Evolutionary conservation across 495 filamentous ascomycete species (phyloP).

Genomic region (Paragyromitra xinjiangensis): DNA sequence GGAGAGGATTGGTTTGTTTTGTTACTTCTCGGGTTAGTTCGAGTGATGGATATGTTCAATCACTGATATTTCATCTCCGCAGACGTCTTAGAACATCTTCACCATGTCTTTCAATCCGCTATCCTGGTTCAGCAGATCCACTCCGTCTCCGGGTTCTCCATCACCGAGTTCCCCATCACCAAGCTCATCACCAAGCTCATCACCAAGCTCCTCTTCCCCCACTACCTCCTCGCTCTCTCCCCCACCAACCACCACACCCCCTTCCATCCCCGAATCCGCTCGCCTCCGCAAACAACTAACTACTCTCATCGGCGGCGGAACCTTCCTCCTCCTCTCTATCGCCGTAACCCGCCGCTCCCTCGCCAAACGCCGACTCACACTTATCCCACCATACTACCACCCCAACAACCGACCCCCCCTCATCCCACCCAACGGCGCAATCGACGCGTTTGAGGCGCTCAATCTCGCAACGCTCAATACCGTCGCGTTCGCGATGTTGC

Average conservation of each 20-base stretch:
- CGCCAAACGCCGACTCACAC: constrained; percentile 59
- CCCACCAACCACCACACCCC: not conserved
- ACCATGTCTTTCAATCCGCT: constrained; percentile 42
- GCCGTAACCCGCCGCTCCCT: constrained; percentile 70
- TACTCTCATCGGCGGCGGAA: constrained; percentile 68
- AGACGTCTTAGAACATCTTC: not conserved
- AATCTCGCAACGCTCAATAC: constrained; percentile 74
- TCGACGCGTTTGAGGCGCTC: constrained; percentile 72
- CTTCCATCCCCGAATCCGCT: constrained; percentile 28
- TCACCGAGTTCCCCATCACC: not conserved
- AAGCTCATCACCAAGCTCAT: constrained; percentile 4
- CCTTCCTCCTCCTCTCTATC: constrained; percentile 70
- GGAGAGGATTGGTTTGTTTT: not conserved
- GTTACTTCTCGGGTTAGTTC: not conserved
- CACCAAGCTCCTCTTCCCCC: constrained; percentile 34
- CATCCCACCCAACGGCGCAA: constrained; percentile 61
- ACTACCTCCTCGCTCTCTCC: constrained; percentile 44
- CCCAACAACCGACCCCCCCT: constrained; percentile 55
- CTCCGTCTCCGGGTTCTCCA: too few relatives aligned
- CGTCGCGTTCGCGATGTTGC: constrained; percentile 66
- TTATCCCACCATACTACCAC: constrained; percentile 66
- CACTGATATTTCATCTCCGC: not conserved
- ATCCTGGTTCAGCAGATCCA: constrained; percentile 18
- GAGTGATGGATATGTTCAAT: not conserved
- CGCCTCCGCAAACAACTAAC: constrained; percentile 53